phyloP scores from a whole-genome alignment of 495 filamentous ascomycete species.

The Penicillium ucsense region DNA sequence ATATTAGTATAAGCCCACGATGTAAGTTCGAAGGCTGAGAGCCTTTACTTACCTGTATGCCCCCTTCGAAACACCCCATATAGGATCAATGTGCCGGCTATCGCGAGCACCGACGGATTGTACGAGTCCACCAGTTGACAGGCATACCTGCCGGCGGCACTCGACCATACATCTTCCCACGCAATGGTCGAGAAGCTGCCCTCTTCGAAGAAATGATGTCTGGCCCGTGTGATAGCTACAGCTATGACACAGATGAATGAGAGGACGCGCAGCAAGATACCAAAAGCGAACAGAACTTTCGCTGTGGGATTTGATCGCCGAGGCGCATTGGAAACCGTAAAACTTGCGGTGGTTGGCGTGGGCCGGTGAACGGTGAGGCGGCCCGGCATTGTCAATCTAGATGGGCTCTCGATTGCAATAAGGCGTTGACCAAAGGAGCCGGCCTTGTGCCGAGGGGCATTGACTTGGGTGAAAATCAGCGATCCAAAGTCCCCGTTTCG shows the following conservation, averaged over 20 bases:
- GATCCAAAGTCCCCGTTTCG: no score
- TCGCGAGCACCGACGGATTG: slow-evolving; percentile 20
- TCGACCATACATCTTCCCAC: slow-evolving; percentile 28
- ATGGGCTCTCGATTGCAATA: background rate
- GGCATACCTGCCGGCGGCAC: slow-evolving; percentile 15
- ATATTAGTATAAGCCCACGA: slow-evolving; percentile 10
- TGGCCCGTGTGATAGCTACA: slow-evolving; percentile 30
- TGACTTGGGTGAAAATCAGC: no score
- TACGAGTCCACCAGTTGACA: slow-evolving; percentile 29
- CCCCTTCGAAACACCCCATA: slow-evolving; percentile 40
- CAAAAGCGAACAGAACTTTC: slow-evolving; percentile 40
- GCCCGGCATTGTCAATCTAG: slow-evolving; percentile 25
- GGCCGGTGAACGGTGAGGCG: slow-evolving; percentile 60
- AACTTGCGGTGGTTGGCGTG: slow-evolving; percentile 78
- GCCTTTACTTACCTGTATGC: slow-evolving; percentile 43
- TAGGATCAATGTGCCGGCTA: slow-evolving; percentile 23
- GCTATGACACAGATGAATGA: slow-evolving; percentile 32
- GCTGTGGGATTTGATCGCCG: slow-evolving; percentile 45
- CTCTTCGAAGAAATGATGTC: slow-evolving; percentile 15
- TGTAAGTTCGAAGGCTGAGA: background rate
- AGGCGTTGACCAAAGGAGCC: no score
- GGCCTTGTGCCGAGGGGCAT: no score
- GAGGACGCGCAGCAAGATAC: slow-evolving; percentile 41
- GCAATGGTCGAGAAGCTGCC: slow-evolving; percentile 8
- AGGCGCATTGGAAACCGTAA: slow-evolving; percentile 68